These are phyloP conservation scores for Scalesia atractyloides DNA, from an alignment of 129 eudicot species.

Conservation along the genomic window DNA sequence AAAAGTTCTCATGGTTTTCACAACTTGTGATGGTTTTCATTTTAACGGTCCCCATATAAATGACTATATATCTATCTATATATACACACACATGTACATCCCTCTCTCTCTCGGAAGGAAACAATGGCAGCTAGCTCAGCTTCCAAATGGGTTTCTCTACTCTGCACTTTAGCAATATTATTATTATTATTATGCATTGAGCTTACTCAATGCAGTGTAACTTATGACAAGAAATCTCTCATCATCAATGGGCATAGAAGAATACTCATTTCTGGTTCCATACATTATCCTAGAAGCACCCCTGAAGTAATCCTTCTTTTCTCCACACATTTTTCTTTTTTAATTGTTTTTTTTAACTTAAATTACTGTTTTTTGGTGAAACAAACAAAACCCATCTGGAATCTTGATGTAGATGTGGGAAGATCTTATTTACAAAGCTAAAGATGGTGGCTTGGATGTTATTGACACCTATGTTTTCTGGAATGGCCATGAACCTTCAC, in stretches of 20 bases:
- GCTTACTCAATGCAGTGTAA: conserved; percentile 53
- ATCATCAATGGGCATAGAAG: conserved; percentile 77
- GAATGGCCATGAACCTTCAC: conserved; percentile 92
- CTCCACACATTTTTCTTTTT: neutral
- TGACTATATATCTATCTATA: neutral
- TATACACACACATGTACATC: neutral
- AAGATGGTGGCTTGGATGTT: conserved; percentile 91
- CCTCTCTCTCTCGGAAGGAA: conserved; percentile 27
- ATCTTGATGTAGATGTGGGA: conserved; percentile 83
- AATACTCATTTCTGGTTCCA: conserved; percentile 83
- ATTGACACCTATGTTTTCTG: conserved; percentile 92
- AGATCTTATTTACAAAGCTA: conserved; percentile 84
- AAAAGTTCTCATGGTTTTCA: no score
- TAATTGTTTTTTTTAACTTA: neutral
- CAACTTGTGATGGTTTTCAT: no score
- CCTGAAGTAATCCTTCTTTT: conserved; percentile 59
- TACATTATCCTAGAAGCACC: conserved; percentile 92
- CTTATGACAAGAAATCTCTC: conserved; percentile 71
- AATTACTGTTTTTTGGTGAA: neutral
- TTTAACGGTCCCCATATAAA: no score
- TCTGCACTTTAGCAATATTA: conserved; percentile 30
- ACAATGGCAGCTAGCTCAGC: conserved; percentile 49
- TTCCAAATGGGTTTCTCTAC: conserved; percentile 40
- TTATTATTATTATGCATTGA: conserved; percentile 38
- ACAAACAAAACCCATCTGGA: conserved; percentile 5